Conservation (phyloP, 1,139 yeast genomes). For the Zygosaccharomyces pseudobailii region DNA sequence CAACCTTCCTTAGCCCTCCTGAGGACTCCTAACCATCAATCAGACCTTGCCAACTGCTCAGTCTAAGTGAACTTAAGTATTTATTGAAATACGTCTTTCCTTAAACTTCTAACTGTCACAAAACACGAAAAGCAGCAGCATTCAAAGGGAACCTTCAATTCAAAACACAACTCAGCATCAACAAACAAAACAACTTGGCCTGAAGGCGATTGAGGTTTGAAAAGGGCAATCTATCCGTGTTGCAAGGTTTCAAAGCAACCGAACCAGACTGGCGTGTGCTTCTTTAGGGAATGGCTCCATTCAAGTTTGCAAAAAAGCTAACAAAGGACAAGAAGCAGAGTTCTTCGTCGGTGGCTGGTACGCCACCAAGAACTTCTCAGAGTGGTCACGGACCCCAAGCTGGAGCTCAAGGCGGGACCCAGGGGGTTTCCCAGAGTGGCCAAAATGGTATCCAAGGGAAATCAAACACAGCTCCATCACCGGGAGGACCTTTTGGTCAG, state of each 20-base stretch:
- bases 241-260: neutral
- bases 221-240: neutral
- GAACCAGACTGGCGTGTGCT: neutral
- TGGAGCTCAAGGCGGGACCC: neutral
- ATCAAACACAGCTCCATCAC: neutral
- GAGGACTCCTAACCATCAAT: neutral
- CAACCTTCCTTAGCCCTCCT: neutral
- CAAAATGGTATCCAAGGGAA: slow-evolving; percentile 3
- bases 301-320: slow-evolving; percentile 30
- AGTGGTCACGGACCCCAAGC: neutral
- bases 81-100: neutral
- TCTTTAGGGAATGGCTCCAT: slow-evolving; percentile 28
- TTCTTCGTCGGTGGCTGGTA: slow-evolving; percentile 7
- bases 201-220: neutral
- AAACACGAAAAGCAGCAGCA: neutral
- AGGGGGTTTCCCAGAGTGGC: neutral
- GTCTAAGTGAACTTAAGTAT: neutral
- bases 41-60: neutral
- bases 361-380: slow-evolving; percentile 3
- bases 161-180: neutral
- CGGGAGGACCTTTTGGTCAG: neutral
- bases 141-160: neutral
- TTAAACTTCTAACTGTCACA: neutral
- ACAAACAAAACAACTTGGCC: neutral
- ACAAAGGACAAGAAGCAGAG: slow-evolving; percentile 18